Conservation (phyloP, 805 yeast species). For the Metschnikowia lochheadii region DNA sequence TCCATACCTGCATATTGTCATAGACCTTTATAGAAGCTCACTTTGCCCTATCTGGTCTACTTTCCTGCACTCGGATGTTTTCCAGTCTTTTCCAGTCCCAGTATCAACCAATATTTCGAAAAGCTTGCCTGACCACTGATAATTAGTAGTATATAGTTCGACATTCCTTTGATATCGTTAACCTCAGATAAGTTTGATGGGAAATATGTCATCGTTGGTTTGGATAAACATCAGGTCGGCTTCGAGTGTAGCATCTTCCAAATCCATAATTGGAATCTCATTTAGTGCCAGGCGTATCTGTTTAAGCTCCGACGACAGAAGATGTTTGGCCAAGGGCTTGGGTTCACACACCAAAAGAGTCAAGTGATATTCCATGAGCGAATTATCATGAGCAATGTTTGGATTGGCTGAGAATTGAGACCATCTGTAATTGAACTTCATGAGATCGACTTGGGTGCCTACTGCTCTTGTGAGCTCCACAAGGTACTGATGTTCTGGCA, state of each 20-base stretch:
- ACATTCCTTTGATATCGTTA: not conserved
- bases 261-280: not conserved
- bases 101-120: no score
- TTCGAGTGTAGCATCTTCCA: slow-evolving; percentile 1
- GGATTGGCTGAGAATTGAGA: slow-evolving; percentile 6
- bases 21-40: no score
- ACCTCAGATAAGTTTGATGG: not conserved
- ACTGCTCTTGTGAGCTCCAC: slow-evolving; percentile 8
- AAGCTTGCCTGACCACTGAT: no score
- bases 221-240: slow-evolving; percentile 4
- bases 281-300: not conserved
- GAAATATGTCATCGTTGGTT: not conserved
- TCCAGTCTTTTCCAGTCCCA: no score
- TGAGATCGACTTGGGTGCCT: slow-evolving; percentile 8
- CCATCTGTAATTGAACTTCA: slow-evolving; percentile 9
- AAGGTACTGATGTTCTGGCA: slow-evolving; percentile 10
- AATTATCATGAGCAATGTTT: not conserved
- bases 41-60: no score
- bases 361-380: slow-evolving; percentile 11
- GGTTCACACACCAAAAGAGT: slow-evolving; percentile 15
- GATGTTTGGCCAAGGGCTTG: slow-evolving; percentile 3
- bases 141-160: no score
- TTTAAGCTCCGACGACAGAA: slow-evolving; percentile 4
- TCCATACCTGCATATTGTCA: no score
- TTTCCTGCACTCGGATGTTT: no score